Percentiles rank a stretch among this genome's conserved stretches.
Evolutionary conservation across 176 grass and related monocot genomes (phyloP).

Genomic region (Luzula sylvatica): DNA sequence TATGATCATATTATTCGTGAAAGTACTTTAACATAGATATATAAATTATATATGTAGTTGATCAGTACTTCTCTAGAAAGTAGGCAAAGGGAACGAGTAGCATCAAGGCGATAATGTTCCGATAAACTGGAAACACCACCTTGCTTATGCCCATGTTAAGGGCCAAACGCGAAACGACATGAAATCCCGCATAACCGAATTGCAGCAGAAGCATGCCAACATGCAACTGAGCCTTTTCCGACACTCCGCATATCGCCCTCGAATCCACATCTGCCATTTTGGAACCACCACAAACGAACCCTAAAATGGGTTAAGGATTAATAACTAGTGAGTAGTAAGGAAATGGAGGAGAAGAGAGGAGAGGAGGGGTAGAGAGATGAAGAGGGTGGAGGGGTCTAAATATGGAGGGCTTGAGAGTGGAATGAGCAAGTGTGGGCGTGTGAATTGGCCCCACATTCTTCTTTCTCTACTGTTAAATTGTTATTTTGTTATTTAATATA

Average conservation of each 20-base stretch:
- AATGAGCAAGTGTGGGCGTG: background rate
- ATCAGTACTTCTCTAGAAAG: conserved; percentile 75
- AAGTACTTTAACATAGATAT: background rate
- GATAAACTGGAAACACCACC: conserved; percentile 94
- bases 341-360: background rate
- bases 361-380: conserved; percentile 4
- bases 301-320: background rate
- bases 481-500: background rate
- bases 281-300: background rate
- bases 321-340: background rate
- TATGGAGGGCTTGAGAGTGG: conserved; percentile 9
- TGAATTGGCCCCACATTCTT: conserved; percentile 17
- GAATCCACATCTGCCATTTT: conserved; percentile 59
- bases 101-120: conserved; percentile 91
- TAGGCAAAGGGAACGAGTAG: conserved; percentile 91
- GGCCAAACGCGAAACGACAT: conserved; percentile 78
- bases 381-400: conserved; percentile 31
- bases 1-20: too few species aligned
- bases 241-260: conserved; percentile 56
- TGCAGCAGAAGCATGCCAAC: conserved; percentile 91
- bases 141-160: conserved; percentile 99
- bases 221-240: conserved; percentile 91
- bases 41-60: background rate
- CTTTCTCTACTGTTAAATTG: background rate
- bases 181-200: conserved; percentile 96